phyloP scores from a whole-genome alignment of 371 early-diverging fungal species.

The Actinomortierella ambigua region DNA sequence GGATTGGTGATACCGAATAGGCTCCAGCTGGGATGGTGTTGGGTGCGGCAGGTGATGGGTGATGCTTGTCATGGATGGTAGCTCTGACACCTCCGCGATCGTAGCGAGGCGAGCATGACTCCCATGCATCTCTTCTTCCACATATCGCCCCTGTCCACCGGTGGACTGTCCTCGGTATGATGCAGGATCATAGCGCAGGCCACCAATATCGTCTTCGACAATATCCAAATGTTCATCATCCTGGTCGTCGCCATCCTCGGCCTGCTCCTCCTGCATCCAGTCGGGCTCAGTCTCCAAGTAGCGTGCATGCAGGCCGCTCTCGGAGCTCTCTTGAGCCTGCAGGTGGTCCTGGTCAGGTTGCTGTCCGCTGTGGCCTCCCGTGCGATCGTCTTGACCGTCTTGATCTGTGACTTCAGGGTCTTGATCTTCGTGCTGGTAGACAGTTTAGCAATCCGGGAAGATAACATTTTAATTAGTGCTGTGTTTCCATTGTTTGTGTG shows the following conservation, averaged over 20 bases:
- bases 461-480: too few species aligned
- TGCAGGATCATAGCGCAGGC: too few species aligned
- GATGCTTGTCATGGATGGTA: slow-evolving; percentile 34
- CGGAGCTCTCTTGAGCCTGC: slow-evolving; percentile 2
- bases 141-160: background rate
- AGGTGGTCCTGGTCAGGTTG: slow-evolving; percentile 6
- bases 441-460: too few species aligned
- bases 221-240: slow-evolving; percentile 7
- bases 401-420: too few species aligned
- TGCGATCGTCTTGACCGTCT: too few species aligned
- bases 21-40: slow-evolving; percentile 2
- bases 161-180: too few species aligned
- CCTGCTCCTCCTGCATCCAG: slow-evolving; percentile 12
- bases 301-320: slow-evolving; percentile 13
- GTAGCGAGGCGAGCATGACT: slow-evolving; percentile 30
- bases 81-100: slow-evolving; percentile 37
- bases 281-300: slow-evolving; percentile 26
- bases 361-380: background rate
- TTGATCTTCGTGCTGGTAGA: too few species aligned
- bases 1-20: background rate
- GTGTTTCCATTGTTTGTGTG: too few species aligned
- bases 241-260: slow-evolving; percentile 13
- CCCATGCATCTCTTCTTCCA: slow-evolving; percentile 26
- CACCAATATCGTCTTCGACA: too few species aligned
- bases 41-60: slow-evolving; percentile 3